These are phyloP conservation scores for Syzygium aromaticum DNA, from an alignment of 345 rosid genomes.

Conservation along the genomic window DNA sequence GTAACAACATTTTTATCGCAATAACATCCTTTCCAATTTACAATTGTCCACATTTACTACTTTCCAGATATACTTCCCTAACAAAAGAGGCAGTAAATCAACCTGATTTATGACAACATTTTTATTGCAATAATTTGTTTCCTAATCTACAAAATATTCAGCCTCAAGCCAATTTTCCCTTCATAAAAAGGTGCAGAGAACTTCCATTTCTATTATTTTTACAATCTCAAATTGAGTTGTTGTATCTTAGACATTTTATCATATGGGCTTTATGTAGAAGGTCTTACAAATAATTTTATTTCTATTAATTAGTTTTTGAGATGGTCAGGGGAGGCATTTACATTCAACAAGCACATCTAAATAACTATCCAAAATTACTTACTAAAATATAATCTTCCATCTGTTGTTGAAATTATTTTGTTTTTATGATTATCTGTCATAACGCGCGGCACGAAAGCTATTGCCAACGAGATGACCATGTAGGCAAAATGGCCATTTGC, in stretches of 20 bases:
- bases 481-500: not conserved
- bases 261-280: not conserved
- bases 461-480: too few relatives aligned
- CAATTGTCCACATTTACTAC: not conserved
- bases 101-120: not conserved
- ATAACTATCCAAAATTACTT: not conserved
- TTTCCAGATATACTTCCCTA: not conserved
- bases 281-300: not conserved
- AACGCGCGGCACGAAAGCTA: not conserved
- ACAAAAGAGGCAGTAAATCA: not conserved
- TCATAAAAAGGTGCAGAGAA: not conserved
- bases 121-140: not conserved
- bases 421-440: not conserved
- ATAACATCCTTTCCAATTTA: not conserved
- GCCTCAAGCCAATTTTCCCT: not conserved
- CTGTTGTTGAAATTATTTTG: not conserved
- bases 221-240: not conserved
- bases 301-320: not conserved
- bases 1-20: not conserved
- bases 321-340: not conserved
- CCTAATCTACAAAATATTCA: not conserved
- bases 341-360: not conserved
- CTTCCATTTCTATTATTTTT: not conserved
- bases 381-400: not conserved
- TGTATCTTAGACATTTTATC: not conserved